Conservation (phyloP, 2,329 filamentous ascomycete species). For the Drechslera avenae region DNA sequence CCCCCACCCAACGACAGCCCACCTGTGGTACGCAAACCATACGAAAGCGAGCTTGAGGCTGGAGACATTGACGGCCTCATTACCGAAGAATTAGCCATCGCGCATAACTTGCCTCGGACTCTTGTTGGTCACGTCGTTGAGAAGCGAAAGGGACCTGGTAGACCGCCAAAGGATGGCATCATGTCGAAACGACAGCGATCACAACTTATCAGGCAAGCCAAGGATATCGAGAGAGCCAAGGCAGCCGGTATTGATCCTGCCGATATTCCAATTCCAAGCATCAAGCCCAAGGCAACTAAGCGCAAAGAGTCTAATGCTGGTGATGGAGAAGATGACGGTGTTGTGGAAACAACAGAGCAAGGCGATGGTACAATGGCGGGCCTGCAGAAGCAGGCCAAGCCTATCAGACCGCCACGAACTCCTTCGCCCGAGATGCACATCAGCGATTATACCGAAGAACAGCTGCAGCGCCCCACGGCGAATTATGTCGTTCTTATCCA, state of each 20-base stretch:
- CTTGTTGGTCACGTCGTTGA: constrained; percentile 54
- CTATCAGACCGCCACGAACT: constrained; percentile 56
- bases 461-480: constrained; percentile 69
- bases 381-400: constrained; percentile 56
- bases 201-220: constrained; percentile 64
- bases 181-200: constrained; percentile 79
- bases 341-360: constrained; percentile 47
- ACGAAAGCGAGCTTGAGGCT: constrained; percentile 39
- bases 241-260: constrained; percentile 47
- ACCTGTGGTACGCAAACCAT: constrained; percentile 33
- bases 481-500: constrained; percentile 70
- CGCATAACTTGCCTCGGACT: constrained; percentile 47
- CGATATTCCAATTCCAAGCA: constrained; percentile 40
- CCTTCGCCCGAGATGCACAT: constrained; percentile 67
- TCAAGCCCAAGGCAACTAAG: constrained; percentile 44
- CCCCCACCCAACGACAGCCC: constrained; percentile 37
- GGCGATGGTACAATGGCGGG: constrained; percentile 42
- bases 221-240: constrained; percentile 52
- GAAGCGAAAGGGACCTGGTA: constrained; percentile 76
- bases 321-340: constrained; percentile 42
- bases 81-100: constrained; percentile 47
- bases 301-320: constrained; percentile 47
- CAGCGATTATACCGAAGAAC: constrained; percentile 72
- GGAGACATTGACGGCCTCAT: constrained; percentile 42
- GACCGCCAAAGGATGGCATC: constrained; percentile 80